Percentiles rank a stretch among this genome's conserved stretches.
Evolutionary conservation across 441 rosid genomes (phyloP).

Genomic region (California macrophylla): DNA sequence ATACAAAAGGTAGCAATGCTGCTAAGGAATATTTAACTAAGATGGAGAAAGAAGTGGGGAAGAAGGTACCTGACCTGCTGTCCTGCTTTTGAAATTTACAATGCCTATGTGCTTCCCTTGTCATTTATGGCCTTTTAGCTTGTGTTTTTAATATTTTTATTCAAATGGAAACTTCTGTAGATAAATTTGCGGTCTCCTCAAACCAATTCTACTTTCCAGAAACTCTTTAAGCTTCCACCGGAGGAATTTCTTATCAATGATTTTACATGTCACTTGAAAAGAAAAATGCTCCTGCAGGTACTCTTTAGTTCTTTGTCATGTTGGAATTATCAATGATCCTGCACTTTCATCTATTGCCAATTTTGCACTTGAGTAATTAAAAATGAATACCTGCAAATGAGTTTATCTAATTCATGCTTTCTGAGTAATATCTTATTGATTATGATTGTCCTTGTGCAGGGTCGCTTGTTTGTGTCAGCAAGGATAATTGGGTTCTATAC

Average conservation of each 20-base stretch:
- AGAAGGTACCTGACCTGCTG: slow-evolving; percentile 47
- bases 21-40: slow-evolving; percentile 71
- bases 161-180: slow-evolving; percentile 30
- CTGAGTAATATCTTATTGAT: slow-evolving; percentile 10
- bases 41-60: slow-evolving; percentile 98
- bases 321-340: neutral
- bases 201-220: slow-evolving; percentile 91
- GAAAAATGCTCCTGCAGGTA: slow-evolving; percentile 94
- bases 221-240: slow-evolving; percentile 83
- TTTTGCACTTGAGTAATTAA: no score
- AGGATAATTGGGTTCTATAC: slow-evolving; percentile 87
- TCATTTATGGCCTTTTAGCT: slow-evolving; percentile 9
- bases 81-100: slow-evolving; percentile 12
- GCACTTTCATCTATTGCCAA: neutral
- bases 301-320: slow-evolving; percentile 11
- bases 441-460: slow-evolving; percentile 39
- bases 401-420: neutral
- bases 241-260: slow-evolving; percentile 96
- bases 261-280: slow-evolving; percentile 89
- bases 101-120: slow-evolving; percentile 1
- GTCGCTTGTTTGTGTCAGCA: slow-evolving; percentile 85
- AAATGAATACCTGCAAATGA: no score
- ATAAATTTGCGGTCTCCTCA: slow-evolving; percentile 88
- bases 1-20: slow-evolving; percentile 74
- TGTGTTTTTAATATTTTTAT: neutral